Base-by-base conservation (phyloP, 1,284 basidiomycete genomes). In the Ceratobasidium sp. region DNA sequence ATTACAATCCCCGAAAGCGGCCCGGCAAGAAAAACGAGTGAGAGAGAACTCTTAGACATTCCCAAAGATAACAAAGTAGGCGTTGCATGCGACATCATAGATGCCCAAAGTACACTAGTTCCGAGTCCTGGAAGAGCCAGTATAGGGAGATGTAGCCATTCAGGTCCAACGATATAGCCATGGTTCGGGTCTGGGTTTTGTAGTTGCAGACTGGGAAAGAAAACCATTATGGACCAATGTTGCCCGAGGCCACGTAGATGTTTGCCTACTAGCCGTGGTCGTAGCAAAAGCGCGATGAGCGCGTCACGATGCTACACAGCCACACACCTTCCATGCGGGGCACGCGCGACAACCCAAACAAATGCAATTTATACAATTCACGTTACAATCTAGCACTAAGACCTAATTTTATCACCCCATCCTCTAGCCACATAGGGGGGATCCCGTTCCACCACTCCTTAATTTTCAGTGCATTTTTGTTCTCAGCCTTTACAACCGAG, bases 51-150 rank as follows among this genome's bases (percentile, higher is more conserved):
- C 83, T 97, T 97, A 19, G 92, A 91, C 19, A 98, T 85, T 4
- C 97, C 97, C 0, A 99, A 89, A 0, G 94, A 94, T 66, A 98
- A 87, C 0, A 99, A 87, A 83, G 97, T 99, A 0, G 97, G 97
- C 0, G 96, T 94, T n/a, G 93, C 94, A 29, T 72, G 69, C 15
- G 69, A 72, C 69, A 72, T 72, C 69, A 72, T 72, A 15, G 69
- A 72, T 22, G 69, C 69, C 69, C 69, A 72, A 51, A 72, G 69
- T 4, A 72, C 69, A n/a, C 50, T 56, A 29, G 69, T 72, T 72
- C 69, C 69, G 36, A 72, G 69, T 29, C 69, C 69, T 41, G 69
- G 69, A 15, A 72, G 44, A 31, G 69, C 69, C 8, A 72, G 47
- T 51, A 72, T 60, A 29, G 69, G 69, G 17, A 72, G 48, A 53